Percentiles rank a stretch among this genome's conserved stretches.
phyloP scores from a whole-genome alignment of 2,329 filamentous ascomycete species.

The Penicillium sp. region DNA sequence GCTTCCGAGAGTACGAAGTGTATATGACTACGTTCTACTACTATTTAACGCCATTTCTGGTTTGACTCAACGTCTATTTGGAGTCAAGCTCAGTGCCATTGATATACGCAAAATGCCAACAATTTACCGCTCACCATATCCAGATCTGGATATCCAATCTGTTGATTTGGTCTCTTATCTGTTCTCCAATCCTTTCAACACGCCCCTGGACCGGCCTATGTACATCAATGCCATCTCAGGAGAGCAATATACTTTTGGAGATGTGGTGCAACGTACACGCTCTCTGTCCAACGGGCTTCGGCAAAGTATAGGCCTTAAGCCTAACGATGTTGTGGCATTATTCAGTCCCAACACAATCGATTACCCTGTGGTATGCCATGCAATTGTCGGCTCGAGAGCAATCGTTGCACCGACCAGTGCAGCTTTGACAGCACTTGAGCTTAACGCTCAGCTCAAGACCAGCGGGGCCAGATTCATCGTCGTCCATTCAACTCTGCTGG shows the following conservation, averaged over 20 bases:
- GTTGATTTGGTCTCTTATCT: conserved; percentile 18
- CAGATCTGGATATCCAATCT: conserved; percentile 15
- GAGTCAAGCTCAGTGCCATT: neutral
- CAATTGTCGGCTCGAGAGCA: conserved; percentile 14
- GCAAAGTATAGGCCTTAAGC: conserved; percentile 11
- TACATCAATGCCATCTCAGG: conserved; percentile 15
- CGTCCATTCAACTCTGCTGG: conserved; percentile 14
- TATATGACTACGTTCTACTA: neutral
- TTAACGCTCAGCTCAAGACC: conserved; percentile 21
- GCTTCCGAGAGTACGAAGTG: neutral
- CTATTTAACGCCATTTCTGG: neutral
- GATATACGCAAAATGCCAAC: conserved; percentile 9
- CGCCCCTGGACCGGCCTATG: conserved; percentile 9
- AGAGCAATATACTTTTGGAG: conserved; percentile 14
- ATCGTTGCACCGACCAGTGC: conserved; percentile 17
- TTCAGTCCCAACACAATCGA: conserved; percentile 21
- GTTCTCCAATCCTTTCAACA: conserved; percentile 19
- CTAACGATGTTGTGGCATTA: conserved; percentile 16
- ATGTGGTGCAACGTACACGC: conserved; percentile 14
- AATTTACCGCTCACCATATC: conserved; percentile 16
- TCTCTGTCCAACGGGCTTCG: conserved; percentile 17
- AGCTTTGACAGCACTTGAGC: conserved; percentile 13
- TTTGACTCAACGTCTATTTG: no score
- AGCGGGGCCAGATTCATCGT: conserved; percentile 18
- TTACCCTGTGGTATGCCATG: conserved; percentile 15